A percentile compares a stretch with the other conserved stretches of the same genome.
These are phyloP conservation scores for Aspergillus sp. DNA, from an alignment of 2,329 filamentous ascomycete genomes.

Conservation along the genomic window DNA sequence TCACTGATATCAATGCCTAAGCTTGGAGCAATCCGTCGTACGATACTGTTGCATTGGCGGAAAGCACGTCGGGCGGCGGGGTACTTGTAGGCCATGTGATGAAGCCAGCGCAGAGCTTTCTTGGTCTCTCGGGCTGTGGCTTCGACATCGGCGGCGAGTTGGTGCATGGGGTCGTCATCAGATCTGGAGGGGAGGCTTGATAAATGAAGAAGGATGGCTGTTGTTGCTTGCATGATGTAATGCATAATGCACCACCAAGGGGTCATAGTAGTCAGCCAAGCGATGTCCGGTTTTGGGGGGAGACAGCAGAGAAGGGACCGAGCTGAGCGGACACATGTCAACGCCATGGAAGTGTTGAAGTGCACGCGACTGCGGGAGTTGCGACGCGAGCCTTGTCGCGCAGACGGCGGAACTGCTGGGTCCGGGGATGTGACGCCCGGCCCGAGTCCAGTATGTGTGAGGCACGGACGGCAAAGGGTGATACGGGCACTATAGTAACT, in stretches of 20 bases:
- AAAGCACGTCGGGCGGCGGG: conserved; percentile 39
- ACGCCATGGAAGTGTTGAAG: conserved; percentile 29
- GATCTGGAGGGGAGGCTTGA: conserved; percentile 20
- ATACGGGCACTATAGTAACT: conserved; percentile 45
- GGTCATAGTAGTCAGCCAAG: conserved; percentile 36
- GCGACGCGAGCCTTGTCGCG: not conserved
- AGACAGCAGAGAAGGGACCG: conserved; percentile 40
- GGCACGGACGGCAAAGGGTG: conserved; percentile 45
- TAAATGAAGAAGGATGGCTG: conserved; percentile 44
- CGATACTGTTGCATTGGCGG: conserved; percentile 33
- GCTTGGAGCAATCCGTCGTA: conserved; percentile 33
- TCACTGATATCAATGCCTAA: conserved; percentile 34
- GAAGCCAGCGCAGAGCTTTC: conserved; percentile 44
- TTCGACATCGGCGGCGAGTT: conserved; percentile 21
- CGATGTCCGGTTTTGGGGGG: conserved; percentile 38
- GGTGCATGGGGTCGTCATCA: conserved; percentile 18
- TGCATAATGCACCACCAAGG: conserved; percentile 49
- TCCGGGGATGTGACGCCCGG: not conserved
- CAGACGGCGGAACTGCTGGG: not conserved
- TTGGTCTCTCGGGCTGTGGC: conserved; percentile 31
- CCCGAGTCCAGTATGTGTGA: conserved; percentile 35
- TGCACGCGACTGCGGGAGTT: conserved; percentile 1
- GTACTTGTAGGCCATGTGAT: conserved; percentile 34
- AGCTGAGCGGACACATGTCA: conserved; percentile 42
- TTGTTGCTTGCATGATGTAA: conserved; percentile 46